These are phyloP conservation scores for Rhizopus arrhizus DNA, from an alignment of 371 early-diverging fungal species.

Conservation along the genomic window DNA sequence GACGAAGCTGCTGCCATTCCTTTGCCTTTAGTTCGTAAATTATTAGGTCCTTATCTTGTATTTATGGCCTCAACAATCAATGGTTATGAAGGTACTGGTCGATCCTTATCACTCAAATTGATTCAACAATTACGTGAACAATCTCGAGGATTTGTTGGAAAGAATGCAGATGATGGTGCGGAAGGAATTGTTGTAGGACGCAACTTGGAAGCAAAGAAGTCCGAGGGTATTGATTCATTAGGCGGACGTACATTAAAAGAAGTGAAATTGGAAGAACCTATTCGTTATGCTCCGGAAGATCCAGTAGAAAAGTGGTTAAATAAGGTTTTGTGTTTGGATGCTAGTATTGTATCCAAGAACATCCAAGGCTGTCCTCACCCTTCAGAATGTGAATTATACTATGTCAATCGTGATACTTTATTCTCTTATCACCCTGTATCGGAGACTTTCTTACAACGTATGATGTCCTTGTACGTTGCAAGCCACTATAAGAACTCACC, in stretches of 20 bases:
- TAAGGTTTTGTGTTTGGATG: constrained; percentile 92
- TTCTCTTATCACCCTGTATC: constrained; percentile 95
- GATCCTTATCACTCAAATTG: constrained; percentile 95
- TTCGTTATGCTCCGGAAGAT: constrained; percentile 93
- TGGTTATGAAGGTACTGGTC: constrained; percentile 99
- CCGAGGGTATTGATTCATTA: constrained; percentile 45
- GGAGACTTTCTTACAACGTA: constrained; percentile 95
- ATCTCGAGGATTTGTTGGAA: constrained; percentile 75
- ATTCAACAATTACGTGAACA: constrained; percentile 92
- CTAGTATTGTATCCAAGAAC: constrained; percentile 72
- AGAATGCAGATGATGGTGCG: constrained; percentile 43
- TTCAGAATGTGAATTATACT: constrained; percentile 91
- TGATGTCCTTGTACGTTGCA: constrained; percentile 96
- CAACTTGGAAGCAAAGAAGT: constrained; percentile 54
- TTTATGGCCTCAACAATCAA: constrained; percentile 99
- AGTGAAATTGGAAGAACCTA: constrained; percentile 92
- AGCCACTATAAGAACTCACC: constrained; percentile 99
- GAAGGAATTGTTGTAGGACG: constrained; percentile 61
- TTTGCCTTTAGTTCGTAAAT: constrained; percentile 85
- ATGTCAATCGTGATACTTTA: constrained; percentile 95
- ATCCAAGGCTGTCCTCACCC: constrained; percentile 92
- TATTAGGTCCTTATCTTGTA: constrained; percentile 94
- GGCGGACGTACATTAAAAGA: constrained; percentile 86
- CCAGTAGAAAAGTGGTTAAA: constrained; percentile 98
- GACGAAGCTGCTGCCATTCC: constrained; percentile 99